phyloP scores from a whole-genome alignment of 2,329 filamentous ascomycete genomes.

The Aspergillus sp. region DNA sequence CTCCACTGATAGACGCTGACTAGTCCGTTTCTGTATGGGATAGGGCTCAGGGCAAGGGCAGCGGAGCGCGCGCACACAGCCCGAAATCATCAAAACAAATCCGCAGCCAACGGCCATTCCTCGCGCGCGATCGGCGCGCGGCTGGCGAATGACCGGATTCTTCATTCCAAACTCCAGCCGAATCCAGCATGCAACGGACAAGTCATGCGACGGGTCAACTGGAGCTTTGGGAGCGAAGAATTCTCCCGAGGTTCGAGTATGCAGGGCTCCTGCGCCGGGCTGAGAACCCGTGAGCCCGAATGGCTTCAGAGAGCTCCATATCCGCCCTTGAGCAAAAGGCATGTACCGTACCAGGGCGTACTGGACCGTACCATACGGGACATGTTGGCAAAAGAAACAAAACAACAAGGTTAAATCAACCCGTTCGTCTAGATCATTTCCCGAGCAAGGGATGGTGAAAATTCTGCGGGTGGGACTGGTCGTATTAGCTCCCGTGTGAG shows the following conservation, averaged over 20 bases:
- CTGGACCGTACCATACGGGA: neutral
- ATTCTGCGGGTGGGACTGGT: slow-evolving; percentile 19
- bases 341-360: neutral
- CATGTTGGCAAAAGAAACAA: slow-evolving; percentile 1
- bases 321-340: neutral
- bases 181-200: neutral
- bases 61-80: neutral
- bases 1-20: neutral
- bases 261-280: neutral
- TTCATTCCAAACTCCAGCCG: neutral
- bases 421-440: slow-evolving; percentile 11
- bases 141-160: slow-evolving; percentile 7
- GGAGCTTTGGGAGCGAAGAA: neutral
- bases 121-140: slow-evolving; percentile 17
- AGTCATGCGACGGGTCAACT: neutral
- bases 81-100: neutral
- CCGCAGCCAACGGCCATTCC: neutral
- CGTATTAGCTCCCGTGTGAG: slow-evolving; percentile 2
- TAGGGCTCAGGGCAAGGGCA: slow-evolving; percentile 7
- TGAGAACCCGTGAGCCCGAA: neutral
- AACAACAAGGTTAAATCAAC: slow-evolving; percentile 5
- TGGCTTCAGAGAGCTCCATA: neutral
- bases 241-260: slow-evolving; percentile 1
- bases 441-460: slow-evolving; percentile 20
- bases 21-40: too few species aligned